Conservation (phyloP, 1,284 basidiomycete species). For the Fomitiporia mediterranea region DNA sequence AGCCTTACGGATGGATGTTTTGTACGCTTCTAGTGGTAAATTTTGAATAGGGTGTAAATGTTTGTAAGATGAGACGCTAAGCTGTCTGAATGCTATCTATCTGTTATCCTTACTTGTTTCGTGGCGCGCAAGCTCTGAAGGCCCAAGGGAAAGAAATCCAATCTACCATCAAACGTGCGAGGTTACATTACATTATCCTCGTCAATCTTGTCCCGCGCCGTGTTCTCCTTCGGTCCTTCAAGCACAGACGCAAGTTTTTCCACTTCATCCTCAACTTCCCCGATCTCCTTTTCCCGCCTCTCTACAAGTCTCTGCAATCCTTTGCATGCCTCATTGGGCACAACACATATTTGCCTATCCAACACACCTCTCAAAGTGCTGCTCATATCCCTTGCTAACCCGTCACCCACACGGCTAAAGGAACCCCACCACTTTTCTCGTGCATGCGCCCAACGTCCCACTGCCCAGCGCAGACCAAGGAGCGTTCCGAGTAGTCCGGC, state of each 20-base stretch:
- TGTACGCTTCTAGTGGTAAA: not conserved
- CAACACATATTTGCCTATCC: conserved; percentile 38
- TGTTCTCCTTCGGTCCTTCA: not conserved
- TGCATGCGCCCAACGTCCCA: conserved; percentile 67
- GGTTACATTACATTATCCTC: not conserved
- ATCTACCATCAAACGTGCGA: not conserved
- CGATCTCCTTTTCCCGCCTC: conserved; percentile 40
- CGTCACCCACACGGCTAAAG: conserved; percentile 63
- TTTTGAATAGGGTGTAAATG: not conserved
- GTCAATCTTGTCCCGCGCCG: not conserved
- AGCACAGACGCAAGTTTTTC: conserved; percentile 11
- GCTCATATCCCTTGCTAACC: conserved; percentile 68
- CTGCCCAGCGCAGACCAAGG: conserved; percentile 58
- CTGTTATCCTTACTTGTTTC: not conserved
- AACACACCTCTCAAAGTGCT: conserved; percentile 47
- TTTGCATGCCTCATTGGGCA: conserved; percentile 30
- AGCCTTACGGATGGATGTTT: conserved; percentile 21
- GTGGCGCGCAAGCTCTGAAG: not conserved
- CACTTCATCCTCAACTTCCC: conserved; percentile 40
- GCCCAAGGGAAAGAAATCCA: too few relatives aligned
- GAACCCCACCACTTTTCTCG: conserved; percentile 72
- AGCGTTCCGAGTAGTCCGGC: conserved; percentile 53
- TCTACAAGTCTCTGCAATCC: conserved; percentile 40
- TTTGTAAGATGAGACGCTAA: not conserved
- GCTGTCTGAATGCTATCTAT: not conserved